These are phyloP conservation scores for Pachyrhizus erosus DNA, from an alignment of 306 rosid species.

Conservation along the genomic window DNA sequence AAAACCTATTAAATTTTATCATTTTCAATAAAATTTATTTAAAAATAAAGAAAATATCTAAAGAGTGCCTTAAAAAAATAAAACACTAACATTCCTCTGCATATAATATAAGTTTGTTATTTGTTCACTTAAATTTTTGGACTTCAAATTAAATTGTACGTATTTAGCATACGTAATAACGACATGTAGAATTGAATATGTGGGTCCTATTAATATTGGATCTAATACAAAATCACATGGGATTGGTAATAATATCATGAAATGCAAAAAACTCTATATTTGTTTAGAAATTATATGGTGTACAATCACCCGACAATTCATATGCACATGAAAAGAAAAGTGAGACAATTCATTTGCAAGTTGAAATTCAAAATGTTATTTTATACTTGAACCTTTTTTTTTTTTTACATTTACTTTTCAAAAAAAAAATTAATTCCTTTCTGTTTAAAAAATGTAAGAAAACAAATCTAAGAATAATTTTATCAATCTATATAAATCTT, in stretches of 20 bases:
- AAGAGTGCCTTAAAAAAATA: too few relatives aligned
- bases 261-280: not conserved
- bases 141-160: not conserved
- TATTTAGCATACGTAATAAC: not conserved
- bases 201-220: slow-evolving; percentile 20
- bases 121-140: not conserved
- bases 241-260: not conserved
- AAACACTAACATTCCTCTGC: too few relatives aligned
- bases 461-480: not conserved
- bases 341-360: not conserved
- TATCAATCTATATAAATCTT: not conserved
- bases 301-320: slow-evolving; percentile 18
- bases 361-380: not conserved
- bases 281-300: not conserved
- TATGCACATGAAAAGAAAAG: not conserved
- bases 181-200: not conserved
- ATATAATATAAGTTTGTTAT: not conserved
- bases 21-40: too few relatives aligned
- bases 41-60: too few relatives aligned
- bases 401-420: not conserved
- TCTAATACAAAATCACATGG: slow-evolving; percentile 29
- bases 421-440: not conserved
- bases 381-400: not conserved
- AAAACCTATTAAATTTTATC: too few relatives aligned
- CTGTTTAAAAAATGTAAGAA: not conserved